Conservation (phyloP, 345 rosid genomes). For the Ailanthus altissimus region DNA sequence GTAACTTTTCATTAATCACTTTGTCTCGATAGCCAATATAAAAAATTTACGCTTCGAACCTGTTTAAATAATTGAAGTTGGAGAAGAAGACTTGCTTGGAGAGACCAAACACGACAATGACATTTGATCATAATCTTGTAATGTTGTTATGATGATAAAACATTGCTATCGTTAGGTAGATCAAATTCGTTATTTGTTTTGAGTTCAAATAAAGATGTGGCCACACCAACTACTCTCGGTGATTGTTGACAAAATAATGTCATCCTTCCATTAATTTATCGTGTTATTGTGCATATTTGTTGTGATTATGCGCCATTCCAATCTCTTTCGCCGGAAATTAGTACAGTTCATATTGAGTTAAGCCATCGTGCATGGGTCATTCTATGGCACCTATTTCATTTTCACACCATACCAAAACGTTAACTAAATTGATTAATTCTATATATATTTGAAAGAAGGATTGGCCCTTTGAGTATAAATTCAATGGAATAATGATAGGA, state of each 20-base stretch:
- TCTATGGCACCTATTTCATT: neutral
- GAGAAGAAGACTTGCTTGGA: too few species aligned
- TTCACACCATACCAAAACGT: neutral
- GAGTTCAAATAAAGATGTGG: conserved; percentile 8
- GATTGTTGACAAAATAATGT: neutral
- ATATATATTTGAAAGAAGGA: neutral
- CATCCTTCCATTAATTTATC: neutral
- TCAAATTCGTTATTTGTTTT: neutral
- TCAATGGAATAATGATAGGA: neutral
- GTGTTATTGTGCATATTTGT: neutral
- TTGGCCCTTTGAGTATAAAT: neutral
- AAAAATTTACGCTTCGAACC: neutral
- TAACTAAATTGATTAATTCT: neutral
- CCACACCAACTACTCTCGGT: neutral
- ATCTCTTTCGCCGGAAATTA: too few species aligned
- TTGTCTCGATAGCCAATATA: neutral
- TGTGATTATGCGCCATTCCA: too few species aligned
- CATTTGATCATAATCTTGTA: neutral
- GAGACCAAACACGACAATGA: neutral
- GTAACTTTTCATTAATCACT: neutral
- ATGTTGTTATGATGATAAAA: neutral
- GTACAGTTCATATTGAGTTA: too few species aligned
- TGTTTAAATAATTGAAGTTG: neutral
- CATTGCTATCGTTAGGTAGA: neutral
- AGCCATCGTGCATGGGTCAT: too few species aligned